Evolutionary conservation across 2,329 filamentous ascomycete species (phyloP).

Genomic region (Ilyonectria destructans): DNA sequence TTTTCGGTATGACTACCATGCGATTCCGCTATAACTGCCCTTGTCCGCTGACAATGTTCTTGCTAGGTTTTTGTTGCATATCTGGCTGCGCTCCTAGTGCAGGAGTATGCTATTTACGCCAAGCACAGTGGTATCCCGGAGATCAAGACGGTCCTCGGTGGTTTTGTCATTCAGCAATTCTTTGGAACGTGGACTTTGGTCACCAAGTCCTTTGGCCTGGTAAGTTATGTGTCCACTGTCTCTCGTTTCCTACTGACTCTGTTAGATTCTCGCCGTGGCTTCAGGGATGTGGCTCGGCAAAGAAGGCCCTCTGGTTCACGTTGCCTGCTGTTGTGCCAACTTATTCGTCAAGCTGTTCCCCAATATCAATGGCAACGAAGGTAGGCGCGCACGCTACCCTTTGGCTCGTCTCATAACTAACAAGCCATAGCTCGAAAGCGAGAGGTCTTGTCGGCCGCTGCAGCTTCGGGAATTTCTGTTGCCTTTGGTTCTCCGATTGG

Average conservation of each 20-base stretch:
- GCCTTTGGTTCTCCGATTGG: conserved; percentile 96
- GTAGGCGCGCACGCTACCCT: conserved; percentile 59
- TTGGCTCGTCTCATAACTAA: conserved; percentile 14
- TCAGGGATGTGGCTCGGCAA: conserved; percentile 98
- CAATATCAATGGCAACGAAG: conserved; percentile 88
- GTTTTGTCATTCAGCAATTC: conserved; percentile 92
- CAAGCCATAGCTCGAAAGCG: conserved; percentile 82
- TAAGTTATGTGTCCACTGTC: conserved; percentile 60
- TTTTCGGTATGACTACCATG: conserved; percentile 77
- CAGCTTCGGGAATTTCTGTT: conserved; percentile 92
- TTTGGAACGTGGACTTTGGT: conserved; percentile 90
- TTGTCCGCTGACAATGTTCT: conserved; percentile 35
- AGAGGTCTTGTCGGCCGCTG: conserved; percentile 92
- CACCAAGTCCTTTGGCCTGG: conserved; percentile 91
- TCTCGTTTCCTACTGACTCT: conserved; percentile 40
- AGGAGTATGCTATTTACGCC: conserved; percentile 88
- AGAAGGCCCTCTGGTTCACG: conserved; percentile 95
- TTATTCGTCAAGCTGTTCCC: conserved; percentile 92
- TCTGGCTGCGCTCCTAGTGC: conserved; percentile 84
- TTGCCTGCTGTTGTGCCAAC: conserved; percentile 96
- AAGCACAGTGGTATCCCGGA: conserved; percentile 97
- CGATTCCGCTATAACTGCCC: neutral
- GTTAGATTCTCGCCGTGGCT: conserved; percentile 87
- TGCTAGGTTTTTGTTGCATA: conserved; percentile 82
- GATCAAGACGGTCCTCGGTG: conserved; percentile 96